Percentiles rank a stretch among this genome's conserved stretches.
phyloP scores from a whole-genome alignment of 768 basidiomycete species.

The Tephrocybe sp. region DNA sequence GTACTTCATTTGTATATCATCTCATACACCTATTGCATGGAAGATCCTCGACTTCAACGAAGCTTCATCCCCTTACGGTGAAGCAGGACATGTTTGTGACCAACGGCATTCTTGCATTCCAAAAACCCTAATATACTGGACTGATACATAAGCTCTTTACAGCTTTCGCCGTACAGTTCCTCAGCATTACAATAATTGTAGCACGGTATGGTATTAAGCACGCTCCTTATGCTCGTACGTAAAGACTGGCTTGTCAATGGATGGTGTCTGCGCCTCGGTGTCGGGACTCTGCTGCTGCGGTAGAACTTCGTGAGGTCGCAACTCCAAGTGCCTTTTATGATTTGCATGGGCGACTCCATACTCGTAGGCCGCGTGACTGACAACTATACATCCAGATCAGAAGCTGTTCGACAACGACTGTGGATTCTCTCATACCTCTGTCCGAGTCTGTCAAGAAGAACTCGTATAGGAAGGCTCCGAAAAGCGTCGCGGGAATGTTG shows the following conservation, averaged over 20 bases:
- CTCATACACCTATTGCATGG: background rate
- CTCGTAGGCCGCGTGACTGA: constrained; percentile 14
- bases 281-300: background rate
- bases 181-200: too few relatives aligned
- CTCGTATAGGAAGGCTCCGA: constrained; percentile 56
- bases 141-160: too few relatives aligned
- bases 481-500: constrained; percentile 63
- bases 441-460: constrained; percentile 57
- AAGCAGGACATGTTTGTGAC: too few relatives aligned
- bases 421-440: constrained; percentile 43
- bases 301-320: background rate
- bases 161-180: too few relatives aligned
- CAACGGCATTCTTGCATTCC: too few relatives aligned
- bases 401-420: background rate
- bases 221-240: constrained; percentile 9
- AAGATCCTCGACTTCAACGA: too few relatives aligned
- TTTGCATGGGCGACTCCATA: constrained; percentile 10
- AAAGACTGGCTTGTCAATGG: constrained; percentile 7
- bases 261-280: constrained; percentile 4
- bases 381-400: constrained; percentile 9
- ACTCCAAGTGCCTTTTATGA: constrained; percentile 13
- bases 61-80: too few relatives aligned
- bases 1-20: constrained; percentile 12
- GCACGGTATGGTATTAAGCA: background rate
- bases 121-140: background rate